Percentiles rank a stretch among this genome's conserved stretches.
Conservation (phyloP, 495 filamentous ascomycete genomes). For the Penicillium nucicola region DNA sequence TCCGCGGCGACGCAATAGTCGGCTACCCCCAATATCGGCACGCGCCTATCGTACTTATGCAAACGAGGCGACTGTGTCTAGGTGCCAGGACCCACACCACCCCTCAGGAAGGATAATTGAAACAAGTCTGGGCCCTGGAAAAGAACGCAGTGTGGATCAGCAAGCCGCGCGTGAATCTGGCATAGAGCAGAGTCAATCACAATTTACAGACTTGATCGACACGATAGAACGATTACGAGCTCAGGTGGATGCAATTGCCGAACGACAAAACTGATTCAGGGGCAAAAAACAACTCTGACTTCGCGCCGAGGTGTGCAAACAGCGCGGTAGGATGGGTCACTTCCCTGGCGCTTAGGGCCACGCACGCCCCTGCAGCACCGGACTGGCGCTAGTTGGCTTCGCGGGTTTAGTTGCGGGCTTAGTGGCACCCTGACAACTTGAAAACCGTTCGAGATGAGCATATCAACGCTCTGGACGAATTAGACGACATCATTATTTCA, state of each 20-base stretch:
- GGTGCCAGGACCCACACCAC: conserved; percentile 28
- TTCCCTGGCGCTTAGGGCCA: conserved; percentile 18
- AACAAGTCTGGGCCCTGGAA: conserved; percentile 17
- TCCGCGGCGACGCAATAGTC: conserved; percentile 23
- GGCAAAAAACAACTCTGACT: neutral
- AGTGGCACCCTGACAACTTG: conserved; percentile 13
- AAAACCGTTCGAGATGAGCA: conserved; percentile 12
- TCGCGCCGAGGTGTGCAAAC: conserved; percentile 1
- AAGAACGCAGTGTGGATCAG: conserved; percentile 19
- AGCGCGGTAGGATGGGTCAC: conserved; percentile 7
- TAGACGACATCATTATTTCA: neutral
- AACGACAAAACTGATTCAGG: neutral
- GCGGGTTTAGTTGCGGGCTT: conserved; percentile 4
- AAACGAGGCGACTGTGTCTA: conserved; percentile 26
- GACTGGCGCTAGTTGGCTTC: conserved; percentile 5
- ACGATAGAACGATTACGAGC: conserved; percentile 38
- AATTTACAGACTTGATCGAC: conserved; percentile 34
- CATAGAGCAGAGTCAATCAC: conserved; percentile 11
- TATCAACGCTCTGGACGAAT: neutral
- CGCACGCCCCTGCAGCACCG: conserved; percentile 18
- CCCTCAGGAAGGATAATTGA: conserved; percentile 18
- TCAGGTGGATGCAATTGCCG: conserved; percentile 31
- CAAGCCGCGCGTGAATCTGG: conserved; percentile 20
- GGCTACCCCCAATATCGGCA: conserved; percentile 20
- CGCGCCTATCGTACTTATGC: conserved; percentile 22